Evolutionary conservation across 495 filamentous ascomycete genomes (phyloP), one percentile per base, ranked within the genome.

Genomic region (Penicillium paradoxum): DNA sequence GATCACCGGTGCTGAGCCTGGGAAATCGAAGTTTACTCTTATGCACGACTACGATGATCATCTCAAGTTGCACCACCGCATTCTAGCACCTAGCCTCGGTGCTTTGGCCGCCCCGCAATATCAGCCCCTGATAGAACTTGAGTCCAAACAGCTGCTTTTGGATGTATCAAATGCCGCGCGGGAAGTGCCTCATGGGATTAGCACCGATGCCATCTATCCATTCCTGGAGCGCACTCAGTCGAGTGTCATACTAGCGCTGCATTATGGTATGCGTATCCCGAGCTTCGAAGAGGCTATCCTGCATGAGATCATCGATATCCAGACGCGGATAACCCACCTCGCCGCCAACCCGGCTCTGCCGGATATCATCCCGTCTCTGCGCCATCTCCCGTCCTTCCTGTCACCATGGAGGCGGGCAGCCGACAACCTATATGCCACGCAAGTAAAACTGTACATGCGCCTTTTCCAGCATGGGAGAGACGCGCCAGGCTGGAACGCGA

Each of bases 241-340:
- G 0, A 68, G 64, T 39, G 37, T 73, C 14, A 67, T 72, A 19
- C 56, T 68, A 19, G 54, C 53, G 0, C 56, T 73, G 24, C 58
- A 64, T 42, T 74, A 73, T 54, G 65, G 70, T 5, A 33, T 67
- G 30, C 70, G 67, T 7, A 65, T 74, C 21, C 45, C 61, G 4
- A 56, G 39, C 14, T 54, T 51, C 45, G 55, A 69, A 6, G 70
- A 73, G 0, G 27, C 40, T 8, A 60, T 64, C 15, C 38, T 74
- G 17, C 56, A 64, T 21, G 63, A 68, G 30, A 51, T 64, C 32
- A 59, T 69, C 33, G 48, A 56, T 33, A 49, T 53, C 13, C 58
- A 60, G n/a, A 57, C 58, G 0, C 33, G 58, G 19, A 47, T 66
- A 3, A 67, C 68, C 8, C 58, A 67, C 36, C 52, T 61, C 10